phyloP scores from a whole-genome alignment of 192 early-diverging fungal genomes.

The Backusella macrospora region DNA sequence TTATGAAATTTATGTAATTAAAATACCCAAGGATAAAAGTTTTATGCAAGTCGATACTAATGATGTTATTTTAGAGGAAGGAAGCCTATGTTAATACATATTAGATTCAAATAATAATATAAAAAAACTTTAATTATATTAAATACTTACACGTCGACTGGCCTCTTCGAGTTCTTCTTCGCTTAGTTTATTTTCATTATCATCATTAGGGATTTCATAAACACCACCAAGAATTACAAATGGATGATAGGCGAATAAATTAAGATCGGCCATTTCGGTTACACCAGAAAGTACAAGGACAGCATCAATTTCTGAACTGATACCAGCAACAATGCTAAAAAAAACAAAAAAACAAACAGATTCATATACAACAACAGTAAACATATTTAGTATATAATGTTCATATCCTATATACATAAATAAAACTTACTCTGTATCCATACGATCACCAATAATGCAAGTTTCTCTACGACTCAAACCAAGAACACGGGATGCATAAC shows the following conservation, averaged over 20 bases:
- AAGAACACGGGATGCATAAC: slow-evolving; percentile 55
- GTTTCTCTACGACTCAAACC: slow-evolving; percentile 55
- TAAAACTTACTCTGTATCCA: slow-evolving; percentile 56
- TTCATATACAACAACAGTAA: not conserved
- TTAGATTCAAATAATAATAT: not conserved
- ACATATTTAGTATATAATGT: not conserved
- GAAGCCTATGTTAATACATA: not conserved
- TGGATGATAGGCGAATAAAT: slow-evolving; percentile 53
- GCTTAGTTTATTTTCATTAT: slow-evolving; percentile 23
- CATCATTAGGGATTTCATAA: slow-evolving; percentile 38
- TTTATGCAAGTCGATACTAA: too few species aligned
- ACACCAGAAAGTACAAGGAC: slow-evolving; percentile 61
- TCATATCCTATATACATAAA: not conserved
- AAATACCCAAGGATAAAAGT: too few species aligned
- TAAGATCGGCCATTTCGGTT: slow-evolving; percentile 46
- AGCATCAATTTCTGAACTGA: slow-evolving; percentile 57
- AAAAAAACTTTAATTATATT: not conserved
- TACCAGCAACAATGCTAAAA: slow-evolving; percentile 53
- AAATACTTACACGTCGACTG: slow-evolving; percentile 16
- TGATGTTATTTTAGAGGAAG: not conserved
- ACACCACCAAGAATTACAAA: slow-evolving; percentile 57
- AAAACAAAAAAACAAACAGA: not conserved
- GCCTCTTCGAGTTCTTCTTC: slow-evolving; percentile 34
- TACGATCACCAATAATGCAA: slow-evolving; percentile 67
- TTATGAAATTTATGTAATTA: too few species aligned